These are phyloP conservation scores for Prunus armeniaca DNA, from an alignment of 306 rosid genomes.

Conservation along the genomic window DNA sequence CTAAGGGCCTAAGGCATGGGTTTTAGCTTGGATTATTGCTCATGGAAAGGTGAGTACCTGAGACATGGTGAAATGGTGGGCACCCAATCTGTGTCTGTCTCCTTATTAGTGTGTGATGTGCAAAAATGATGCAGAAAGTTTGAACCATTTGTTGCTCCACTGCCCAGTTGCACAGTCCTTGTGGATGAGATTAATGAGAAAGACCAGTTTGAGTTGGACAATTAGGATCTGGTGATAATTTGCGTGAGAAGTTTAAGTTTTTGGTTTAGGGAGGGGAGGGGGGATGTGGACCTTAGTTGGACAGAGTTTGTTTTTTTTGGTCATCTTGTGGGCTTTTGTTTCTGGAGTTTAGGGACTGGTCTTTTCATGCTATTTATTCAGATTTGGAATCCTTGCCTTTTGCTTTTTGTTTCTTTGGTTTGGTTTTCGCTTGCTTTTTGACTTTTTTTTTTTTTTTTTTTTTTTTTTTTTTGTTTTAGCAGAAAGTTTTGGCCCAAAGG, in stretches of 20 bases:
- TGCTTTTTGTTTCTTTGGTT: background rate
- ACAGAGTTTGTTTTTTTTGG: background rate
- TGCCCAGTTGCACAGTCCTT: background rate
- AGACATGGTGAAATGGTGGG: background rate
- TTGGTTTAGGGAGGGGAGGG: background rate
- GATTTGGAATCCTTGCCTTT: background rate
- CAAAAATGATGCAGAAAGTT: background rate
- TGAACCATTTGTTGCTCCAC: background rate
- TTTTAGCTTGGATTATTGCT: background rate
- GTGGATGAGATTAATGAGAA: background rate
- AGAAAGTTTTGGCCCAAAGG: background rate
- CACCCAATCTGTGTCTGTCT: background rate
- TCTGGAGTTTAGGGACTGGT: background rate
- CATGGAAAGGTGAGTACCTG: background rate
- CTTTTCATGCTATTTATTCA: background rate
- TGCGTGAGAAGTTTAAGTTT: background rate
- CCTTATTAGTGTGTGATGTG: background rate
- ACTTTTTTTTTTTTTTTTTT: background rate
- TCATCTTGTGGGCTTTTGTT: background rate
- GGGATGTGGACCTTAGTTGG: background rate
- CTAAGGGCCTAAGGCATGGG: background rate
- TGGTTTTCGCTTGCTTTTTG: too few species aligned
- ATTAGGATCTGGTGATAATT: background rate
- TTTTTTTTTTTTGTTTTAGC: background rate
- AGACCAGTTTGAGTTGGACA: background rate